Base-by-base conservation (phyloP, 805 yeast species). In the Kodamaea lidongshanica region DNA sequence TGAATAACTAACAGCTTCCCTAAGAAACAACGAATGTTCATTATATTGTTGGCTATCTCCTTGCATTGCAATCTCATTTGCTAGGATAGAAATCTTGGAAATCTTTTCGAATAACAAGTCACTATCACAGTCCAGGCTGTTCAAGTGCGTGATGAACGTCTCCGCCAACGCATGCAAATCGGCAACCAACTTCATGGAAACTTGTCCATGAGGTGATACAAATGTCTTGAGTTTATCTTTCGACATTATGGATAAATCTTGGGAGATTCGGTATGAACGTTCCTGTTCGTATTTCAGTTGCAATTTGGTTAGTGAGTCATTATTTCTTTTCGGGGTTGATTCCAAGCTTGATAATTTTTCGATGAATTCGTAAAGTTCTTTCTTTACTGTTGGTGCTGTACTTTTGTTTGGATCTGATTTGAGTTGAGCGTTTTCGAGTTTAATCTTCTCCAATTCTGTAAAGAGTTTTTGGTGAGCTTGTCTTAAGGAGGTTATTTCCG, bases 1-100 rank as follows among this genome's bases (percentile, higher is more conserved):
- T 1, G 78, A 72, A 54, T 81, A 86, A 11, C 87, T 74, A 14
- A 82, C 70, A 1, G 89, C 68, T 25, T 80, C 79, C 33, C 79
- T 72, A 4, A 83, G 64, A 14, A 74, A 46, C 25, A 64, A 50
- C 24, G 76, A 54, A 48, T 63, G 56, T 35, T 71, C 60, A 38
- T 50, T 58, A 23, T 48, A 35, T 11, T 35, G 39, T 12, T 42
- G 38, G 19, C 37, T 36, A 14, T 45, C 64, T 6, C 59, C 54
- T 15, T 57, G 58, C 4, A 53, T 45, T 2, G 67, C 62, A 23
- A 60, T 50, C 23, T 56, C 59, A 44, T 65, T 67, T 4, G 69
- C 68, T n/a, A 55, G 28, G 5, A 70, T 54, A 4, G 77, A 69
- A 14, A 76, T 54, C 28, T 58, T 52, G 1, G 81, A 68, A 17